Evolutionary conservation across 1,284 basidiomycete species (phyloP).

Genomic region (Cutaneotrichosporon cyanovorans): DNA sequence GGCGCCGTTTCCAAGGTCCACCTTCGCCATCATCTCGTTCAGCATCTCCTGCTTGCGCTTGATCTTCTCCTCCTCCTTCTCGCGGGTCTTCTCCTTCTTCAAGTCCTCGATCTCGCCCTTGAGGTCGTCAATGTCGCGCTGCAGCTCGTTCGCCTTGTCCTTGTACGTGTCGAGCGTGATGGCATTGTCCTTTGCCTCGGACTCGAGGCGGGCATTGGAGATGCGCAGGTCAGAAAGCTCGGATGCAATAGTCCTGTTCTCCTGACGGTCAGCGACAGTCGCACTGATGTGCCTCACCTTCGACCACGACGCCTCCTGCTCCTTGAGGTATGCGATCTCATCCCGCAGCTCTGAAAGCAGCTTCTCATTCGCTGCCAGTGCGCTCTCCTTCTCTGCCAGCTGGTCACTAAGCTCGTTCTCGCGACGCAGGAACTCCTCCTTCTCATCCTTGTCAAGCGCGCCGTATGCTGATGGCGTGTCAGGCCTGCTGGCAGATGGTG

Average conservation of each 20-base stretch:
- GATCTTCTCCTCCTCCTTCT: conserved; percentile 96
- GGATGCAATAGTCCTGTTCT: conserved; percentile 75
- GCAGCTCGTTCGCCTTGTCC: conserved; percentile 86
- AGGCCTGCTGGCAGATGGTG: conserved; percentile 50
- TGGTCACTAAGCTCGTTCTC: conserved; percentile 96
- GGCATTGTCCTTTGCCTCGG: conserved; percentile 88
- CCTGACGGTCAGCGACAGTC: conserved; percentile 49
- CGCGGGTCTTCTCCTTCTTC: conserved; percentile 69
- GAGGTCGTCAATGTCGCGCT: conserved; percentile 82
- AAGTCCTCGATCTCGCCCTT: conserved; percentile 71
- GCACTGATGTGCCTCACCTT: neutral
- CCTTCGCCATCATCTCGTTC: conserved; percentile 99
- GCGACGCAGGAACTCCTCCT: conserved; percentile 90
- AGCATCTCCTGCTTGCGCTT: conserved; percentile 99
- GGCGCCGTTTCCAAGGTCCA: conserved; percentile 57
- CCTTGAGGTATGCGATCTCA: conserved; percentile 78
- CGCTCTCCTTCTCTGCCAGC: conserved; percentile 83
- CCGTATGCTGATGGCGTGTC: conserved; percentile 44
- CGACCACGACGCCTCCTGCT: conserved; percentile 60
- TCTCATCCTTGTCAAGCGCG: conserved; percentile 88
- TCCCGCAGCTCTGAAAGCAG: conserved; percentile 71
- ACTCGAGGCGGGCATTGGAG: conserved; percentile 84
- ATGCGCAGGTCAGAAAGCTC: conserved; percentile 85
- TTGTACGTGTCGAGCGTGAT: conserved; percentile 96
- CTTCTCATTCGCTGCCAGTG: conserved; percentile 56